Evolutionary conservation across 164 flowering plant genomes (phyloP), one percentile per base, ranked within the genome.

Genomic region (Hamamelis virginiana): DNA sequence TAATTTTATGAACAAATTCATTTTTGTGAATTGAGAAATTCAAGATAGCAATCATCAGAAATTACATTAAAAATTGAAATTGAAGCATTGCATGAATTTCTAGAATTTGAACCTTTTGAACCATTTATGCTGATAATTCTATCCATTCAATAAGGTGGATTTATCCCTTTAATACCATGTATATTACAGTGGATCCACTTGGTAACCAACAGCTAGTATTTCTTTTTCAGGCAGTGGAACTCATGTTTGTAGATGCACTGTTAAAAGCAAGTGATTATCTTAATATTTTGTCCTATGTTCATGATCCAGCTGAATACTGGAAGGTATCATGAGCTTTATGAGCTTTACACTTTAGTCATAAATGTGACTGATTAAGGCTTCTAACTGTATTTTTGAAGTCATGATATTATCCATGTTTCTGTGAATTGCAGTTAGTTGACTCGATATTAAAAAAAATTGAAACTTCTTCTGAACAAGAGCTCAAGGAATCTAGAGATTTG

Each of bases 211-310:
- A 45, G 10, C 13, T 26, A 47, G 12, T n/a, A 18, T 43, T 28
- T 62, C 18, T 33, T 66, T 60, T 64, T 10, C 80, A 90, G 95
- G 95, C 89, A 64, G 71, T 88, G 72, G 95, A 88, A 53, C 84
- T 86, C 22, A 90, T 90, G 95, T 44, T 81, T 68, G 88, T 83
- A 14, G 95, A 90, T 85, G 95, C 88, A 18, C 68, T 90, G 58
- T 44, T 84, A 45, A 70, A 84, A 75, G 95, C 92, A 55, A 74
- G 84, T 69, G 66, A 69, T 66, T 71, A 69, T 70, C 86, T 85
- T 15, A 8, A 70, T 6, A 79, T 88, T 63, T 73, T 81, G 51
- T 78, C 86, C 52, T 44, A 41, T 28, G 70, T 88, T 48, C 47
- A 76, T 41, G 77, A 84, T 33, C 92, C 95, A 26, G 75, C 91